A percentile compares a stretch with the other conserved stretches of the same genome.
Conservation (phyloP, 345 rosid species). For the Viola odorata region DNA sequence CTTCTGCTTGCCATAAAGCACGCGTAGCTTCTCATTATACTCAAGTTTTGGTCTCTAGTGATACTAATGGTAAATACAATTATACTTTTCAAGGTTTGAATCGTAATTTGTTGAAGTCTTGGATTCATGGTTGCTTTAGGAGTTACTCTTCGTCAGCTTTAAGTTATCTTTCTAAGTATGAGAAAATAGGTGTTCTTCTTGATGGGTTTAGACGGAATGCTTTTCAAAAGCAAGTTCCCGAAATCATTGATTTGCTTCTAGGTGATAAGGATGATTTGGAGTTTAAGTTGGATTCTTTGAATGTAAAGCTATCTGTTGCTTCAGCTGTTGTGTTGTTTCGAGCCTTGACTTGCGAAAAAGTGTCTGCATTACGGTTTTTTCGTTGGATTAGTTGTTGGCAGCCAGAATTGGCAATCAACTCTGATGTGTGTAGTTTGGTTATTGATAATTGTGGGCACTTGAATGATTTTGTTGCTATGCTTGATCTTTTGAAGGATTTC, state of each 20-base stretch:
- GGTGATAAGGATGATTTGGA: constrained; percentile 24
- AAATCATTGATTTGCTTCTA: constrained; percentile 27
- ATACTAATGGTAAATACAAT: not conserved
- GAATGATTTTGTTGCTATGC: constrained; percentile 32
- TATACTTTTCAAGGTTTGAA: not conserved
- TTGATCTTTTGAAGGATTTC: constrained; percentile 27
- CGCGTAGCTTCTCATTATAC: not conserved
- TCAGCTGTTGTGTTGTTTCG: constrained; percentile 18
- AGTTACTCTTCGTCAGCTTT: not conserved
- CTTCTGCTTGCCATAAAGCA: not conserved
- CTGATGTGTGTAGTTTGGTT: constrained; percentile 38
- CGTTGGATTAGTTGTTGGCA: constrained; percentile 26
- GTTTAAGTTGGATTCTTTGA: constrained; percentile 27
- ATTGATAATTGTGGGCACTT: constrained; percentile 49
- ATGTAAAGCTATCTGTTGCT: constrained; percentile 27
- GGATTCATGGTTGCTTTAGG: constrained; percentile 1
- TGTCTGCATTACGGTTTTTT: constrained; percentile 38
- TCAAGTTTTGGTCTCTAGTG: not conserved
- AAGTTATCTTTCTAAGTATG: not conserved
- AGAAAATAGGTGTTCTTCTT: not conserved
- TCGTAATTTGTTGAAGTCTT: not conserved
- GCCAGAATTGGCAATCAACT: constrained; percentile 23
- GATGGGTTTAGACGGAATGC: constrained; percentile 1
- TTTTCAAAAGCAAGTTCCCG: constrained; percentile 7
- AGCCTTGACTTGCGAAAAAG: constrained; percentile 30